Evolutionary conservation across 2,329 filamentous ascomycete genomes (phyloP).

Genomic region (Fusarium luffae): DNA sequence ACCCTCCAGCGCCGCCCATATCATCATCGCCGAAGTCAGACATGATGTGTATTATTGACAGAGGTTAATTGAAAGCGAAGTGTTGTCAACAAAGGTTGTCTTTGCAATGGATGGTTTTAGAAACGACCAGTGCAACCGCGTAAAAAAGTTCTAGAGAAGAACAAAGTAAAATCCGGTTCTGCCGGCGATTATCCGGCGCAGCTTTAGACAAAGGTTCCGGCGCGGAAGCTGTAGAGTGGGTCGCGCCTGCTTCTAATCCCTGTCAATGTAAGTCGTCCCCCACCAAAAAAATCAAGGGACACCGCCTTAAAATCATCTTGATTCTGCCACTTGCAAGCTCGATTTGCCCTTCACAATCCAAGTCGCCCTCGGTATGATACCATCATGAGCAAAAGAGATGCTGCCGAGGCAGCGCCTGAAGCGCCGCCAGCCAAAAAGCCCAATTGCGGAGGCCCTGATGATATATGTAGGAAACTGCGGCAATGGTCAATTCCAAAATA

Average conservation of each 20-base stretch:
- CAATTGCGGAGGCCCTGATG: constrained; percentile 28
- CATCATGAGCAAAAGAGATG: constrained; percentile 51
- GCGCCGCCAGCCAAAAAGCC: constrained; percentile 46
- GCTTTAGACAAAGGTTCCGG: background rate
- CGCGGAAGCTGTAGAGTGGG: constrained; percentile 8
- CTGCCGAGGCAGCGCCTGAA: constrained; percentile 39
- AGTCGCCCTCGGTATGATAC: constrained; percentile 29
- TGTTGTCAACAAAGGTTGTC: constrained; percentile 5
- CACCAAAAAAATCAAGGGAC: constrained; percentile 46
- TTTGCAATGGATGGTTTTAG: constrained; percentile 39
- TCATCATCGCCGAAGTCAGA: constrained; percentile 79
- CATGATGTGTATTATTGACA: constrained; percentile 59
- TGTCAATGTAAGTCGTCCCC: constrained; percentile 29
- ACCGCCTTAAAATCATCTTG: constrained; percentile 50
- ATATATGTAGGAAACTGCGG: constrained; percentile 37
- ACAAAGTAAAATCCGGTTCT: constrained; percentile 44
- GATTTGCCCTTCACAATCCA: constrained; percentile 19
- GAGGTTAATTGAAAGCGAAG: constrained; percentile 1
- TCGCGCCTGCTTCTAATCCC: constrained; percentile 16
- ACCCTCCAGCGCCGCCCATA: constrained; percentile 67
- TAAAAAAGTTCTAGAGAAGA: constrained; percentile 47
- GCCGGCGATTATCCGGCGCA: constrained; percentile 48
- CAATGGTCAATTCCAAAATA: background rate
- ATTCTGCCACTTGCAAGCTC: constrained; percentile 49
- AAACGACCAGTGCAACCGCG: constrained; percentile 38